Percentiles rank a stretch among this genome's conserved stretches.
Evolutionary conservation across 345 rosid genomes (phyloP).

Genomic region (Eucalyptus polybractea): DNA sequence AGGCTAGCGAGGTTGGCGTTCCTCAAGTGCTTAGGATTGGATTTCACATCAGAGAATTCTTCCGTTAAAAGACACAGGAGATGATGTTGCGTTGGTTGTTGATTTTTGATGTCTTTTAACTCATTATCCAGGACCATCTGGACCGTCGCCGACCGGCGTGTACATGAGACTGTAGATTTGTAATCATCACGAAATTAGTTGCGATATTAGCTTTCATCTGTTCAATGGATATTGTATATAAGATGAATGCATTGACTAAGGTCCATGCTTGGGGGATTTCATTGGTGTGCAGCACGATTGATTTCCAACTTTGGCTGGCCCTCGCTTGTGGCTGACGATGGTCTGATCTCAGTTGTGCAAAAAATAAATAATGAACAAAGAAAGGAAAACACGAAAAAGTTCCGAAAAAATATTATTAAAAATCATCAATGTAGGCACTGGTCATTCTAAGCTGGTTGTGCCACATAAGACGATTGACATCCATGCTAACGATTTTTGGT

Average conservation of each 20-base stretch:
- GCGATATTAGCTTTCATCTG: neutral
- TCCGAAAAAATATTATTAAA: too few relatives aligned
- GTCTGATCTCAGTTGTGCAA: too few relatives aligned
- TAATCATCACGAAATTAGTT: neutral
- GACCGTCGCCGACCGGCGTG: neutral
- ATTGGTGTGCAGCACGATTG: neutral
- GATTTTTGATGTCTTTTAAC: neutral
- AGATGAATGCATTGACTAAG: neutral
- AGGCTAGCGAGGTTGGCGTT: neutral
- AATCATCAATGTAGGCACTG: rapidly evolving
- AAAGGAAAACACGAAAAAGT: too few relatives aligned
- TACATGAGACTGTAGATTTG: neutral
- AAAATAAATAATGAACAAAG: too few relatives aligned
- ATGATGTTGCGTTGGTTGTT: neutral
- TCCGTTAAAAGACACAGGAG: neutral
- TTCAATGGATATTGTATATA: neutral
- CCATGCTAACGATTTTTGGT: too few relatives aligned
- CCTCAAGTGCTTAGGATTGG: neutral
- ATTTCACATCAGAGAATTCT: neutral
- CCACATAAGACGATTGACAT: too few relatives aligned
- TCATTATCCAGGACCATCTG: neutral
- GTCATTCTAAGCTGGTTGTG: too few relatives aligned
- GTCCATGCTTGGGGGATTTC: neutral
- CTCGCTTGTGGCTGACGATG: too few relatives aligned
- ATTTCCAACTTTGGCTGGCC: too few relatives aligned